Evolutionary conservation across 768 basidiomycete species (phyloP), one percentile per base, ranked within the genome.

Genomic region (Boletus reticuloceps): DNA sequence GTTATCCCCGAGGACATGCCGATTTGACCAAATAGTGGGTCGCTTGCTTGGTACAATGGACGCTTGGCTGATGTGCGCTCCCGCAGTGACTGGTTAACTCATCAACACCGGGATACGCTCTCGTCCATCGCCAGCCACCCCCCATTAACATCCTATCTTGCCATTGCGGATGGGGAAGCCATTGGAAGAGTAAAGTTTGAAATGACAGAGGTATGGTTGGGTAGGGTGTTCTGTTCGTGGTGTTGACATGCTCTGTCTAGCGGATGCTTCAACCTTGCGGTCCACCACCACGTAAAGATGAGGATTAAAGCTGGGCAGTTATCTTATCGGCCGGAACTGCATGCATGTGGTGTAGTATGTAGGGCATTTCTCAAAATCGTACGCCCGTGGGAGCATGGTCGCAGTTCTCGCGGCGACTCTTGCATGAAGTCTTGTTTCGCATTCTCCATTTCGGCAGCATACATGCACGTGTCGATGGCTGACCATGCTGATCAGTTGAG

Each of bases 51-150:
- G 25, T 41, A 19, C 34, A 1, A 12, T 27, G 39, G 31, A 58
- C 44, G 34, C 32, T 40, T 40, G 46, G 47, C 46, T 53, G 12
- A 61, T 61, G 59, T 65, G 61, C 19, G 38, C 32, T 50, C 6
- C 3, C 66, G 9, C 31, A 98, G 96, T 73, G 96, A 98, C 68
- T 98, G 96, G 96, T 73, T 96, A 44, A 97, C 94, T 8, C 93
- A 98, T 73, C 96, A 98, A 67, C 95, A 98, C 74, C 86, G 96
- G 40, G 96, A 98, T 70, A 95, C 94, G n/a, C 76, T 92, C 57
- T 77, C 95, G 22, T 89, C 95, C 10, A 94, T 98, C 58, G 85
- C 94, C 43, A 94, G 96, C 3, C 97, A 99, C 70, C 82, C 93
- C 5, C 81, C 91, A 0, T 74, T 99, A 53, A 76, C 85, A 14